Evolutionary conservation across 108 stramenopile genomes (phyloP).

Genomic region (Chaetoceros muelleri): DNA sequence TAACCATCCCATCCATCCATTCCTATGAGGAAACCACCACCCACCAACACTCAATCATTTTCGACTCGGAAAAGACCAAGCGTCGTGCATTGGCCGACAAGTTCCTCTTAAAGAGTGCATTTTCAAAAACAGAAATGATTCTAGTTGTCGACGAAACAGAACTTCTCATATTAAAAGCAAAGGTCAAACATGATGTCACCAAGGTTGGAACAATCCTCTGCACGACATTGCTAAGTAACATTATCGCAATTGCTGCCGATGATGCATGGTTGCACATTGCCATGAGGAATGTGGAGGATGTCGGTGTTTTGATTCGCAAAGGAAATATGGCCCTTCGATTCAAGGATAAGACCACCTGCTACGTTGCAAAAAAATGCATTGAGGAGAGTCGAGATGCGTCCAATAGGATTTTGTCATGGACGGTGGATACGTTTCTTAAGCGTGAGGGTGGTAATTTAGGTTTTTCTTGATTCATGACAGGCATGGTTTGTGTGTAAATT

Average conservation of each 20-base stretch:
- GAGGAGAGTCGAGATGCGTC: not conserved
- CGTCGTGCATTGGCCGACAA: not conserved
- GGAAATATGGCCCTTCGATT: not conserved
- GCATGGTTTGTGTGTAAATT: too few species aligned
- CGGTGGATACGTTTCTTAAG: too few species aligned
- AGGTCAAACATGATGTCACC: slow-evolving; percentile 9
- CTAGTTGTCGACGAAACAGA: slow-evolving; percentile 65
- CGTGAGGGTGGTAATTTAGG: too few species aligned
- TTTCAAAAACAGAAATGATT: slow-evolving; percentile 5
- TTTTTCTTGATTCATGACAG: too few species aligned
- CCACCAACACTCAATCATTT: too few species aligned
- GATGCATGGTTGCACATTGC: slow-evolving; percentile 59
- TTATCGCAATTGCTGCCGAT: slow-evolving; percentile 62
- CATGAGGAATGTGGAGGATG: slow-evolving; percentile 27
- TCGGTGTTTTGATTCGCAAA: slow-evolving; percentile 14
- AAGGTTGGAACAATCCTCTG: slow-evolving; percentile 42
- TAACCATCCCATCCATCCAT: too few species aligned
- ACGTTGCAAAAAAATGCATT: not conserved
- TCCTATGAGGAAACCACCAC: too few species aligned
- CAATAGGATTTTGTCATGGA: too few species aligned
- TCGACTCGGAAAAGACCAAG: slow-evolving; percentile 1
- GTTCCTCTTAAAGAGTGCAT: not conserved
- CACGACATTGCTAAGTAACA: slow-evolving; percentile 34
- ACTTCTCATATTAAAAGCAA: slow-evolving; percentile 39
- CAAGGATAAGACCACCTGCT: not conserved